Percentiles rank a stretch among this genome's conserved stretches.
These are phyloP conservation scores for Scedosporium dehoogii DNA, from an alignment of 2,329 filamentous ascomycete genomes.

Conservation along the genomic window DNA sequence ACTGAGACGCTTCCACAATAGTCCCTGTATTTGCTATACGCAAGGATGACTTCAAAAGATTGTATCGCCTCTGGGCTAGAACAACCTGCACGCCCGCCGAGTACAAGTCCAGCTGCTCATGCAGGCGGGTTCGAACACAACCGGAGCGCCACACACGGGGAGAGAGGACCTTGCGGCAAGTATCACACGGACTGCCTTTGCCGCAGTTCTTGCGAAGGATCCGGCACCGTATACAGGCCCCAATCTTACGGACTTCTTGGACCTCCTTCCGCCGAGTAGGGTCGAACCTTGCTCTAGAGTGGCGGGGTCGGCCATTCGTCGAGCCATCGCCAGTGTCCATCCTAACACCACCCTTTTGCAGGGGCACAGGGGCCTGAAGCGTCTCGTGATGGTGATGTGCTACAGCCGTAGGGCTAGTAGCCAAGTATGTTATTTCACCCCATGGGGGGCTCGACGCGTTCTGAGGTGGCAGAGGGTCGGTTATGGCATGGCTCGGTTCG, in stretches of 20 bases:
- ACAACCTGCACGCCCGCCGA: slow-evolving; percentile 55
- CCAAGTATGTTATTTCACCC: slow-evolving; percentile 43
- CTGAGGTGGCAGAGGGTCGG: slow-evolving; percentile 13
- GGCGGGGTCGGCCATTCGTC: slow-evolving; percentile 37
- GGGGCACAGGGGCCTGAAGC: slow-evolving; percentile 19
- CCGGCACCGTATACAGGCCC: slow-evolving; percentile 56
- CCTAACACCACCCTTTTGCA: slow-evolving; percentile 38
- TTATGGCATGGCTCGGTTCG: slow-evolving; percentile 14
- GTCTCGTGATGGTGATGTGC: slow-evolving; percentile 5
- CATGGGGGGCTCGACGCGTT: slow-evolving; percentile 30
- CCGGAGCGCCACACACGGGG: slow-evolving; percentile 56
- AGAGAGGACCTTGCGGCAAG: slow-evolving; percentile 52
- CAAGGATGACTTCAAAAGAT: slow-evolving; percentile 40
- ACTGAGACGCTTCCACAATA: slow-evolving; percentile 48
- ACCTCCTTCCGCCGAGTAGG: slow-evolving; percentile 52
- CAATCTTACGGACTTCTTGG: slow-evolving; percentile 53
- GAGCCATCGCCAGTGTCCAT: slow-evolving; percentile 36
- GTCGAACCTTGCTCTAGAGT: slow-evolving; percentile 48
- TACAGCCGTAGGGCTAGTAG: slow-evolving; percentile 17
- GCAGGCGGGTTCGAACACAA: slow-evolving; percentile 52
- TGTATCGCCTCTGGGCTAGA: slow-evolving; percentile 49
- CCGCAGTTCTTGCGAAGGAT: slow-evolving; percentile 59
- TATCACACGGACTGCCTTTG: slow-evolving; percentile 52
- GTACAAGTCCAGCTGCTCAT: slow-evolving; percentile 53
- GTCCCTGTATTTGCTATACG: slow-evolving; percentile 38